A percentile compares a stretch with the other conserved stretches of the same genome.
phyloP scores from a whole-genome alignment of 306 rosid species.

The Dalbergia cultrata region DNA sequence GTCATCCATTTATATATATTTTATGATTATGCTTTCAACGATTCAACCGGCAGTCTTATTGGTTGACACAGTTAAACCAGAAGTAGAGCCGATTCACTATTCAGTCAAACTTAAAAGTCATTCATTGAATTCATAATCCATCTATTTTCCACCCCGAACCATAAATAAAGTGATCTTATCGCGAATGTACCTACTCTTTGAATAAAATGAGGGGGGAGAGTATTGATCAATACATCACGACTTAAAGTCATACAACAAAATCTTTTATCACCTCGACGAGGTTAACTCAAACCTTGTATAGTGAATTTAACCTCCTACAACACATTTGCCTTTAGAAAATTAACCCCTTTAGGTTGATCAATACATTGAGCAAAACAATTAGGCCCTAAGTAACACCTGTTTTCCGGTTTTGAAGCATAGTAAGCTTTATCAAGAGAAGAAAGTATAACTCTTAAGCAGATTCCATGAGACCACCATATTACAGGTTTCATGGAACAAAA shows the following conservation, averaged over 20 bases:
- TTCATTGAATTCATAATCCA: too few species aligned
- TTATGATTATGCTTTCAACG: too few species aligned
- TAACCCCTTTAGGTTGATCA: background rate
- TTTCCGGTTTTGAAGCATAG: slow-evolving; percentile 15
- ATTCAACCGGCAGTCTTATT: too few species aligned
- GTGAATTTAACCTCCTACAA: background rate
- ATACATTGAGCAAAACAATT: slow-evolving; percentile 3
- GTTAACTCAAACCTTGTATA: background rate
- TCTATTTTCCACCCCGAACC: background rate
- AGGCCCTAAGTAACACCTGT: background rate
- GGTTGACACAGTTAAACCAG: too few species aligned
- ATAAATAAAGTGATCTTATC: background rate
- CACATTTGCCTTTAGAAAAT: background rate
- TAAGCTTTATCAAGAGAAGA: background rate
- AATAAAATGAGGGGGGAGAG: background rate
- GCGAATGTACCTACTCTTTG: background rate
- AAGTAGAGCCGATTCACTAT: too few species aligned
- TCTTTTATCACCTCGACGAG: background rate
- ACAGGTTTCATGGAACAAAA: slow-evolving; percentile 33
- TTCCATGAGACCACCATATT: slow-evolving; percentile 19
- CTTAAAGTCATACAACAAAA: background rate
- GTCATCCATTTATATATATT: too few species aligned
- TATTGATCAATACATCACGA: background rate
- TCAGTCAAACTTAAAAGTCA: too few species aligned
- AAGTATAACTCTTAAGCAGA: background rate